Conservation (phyloP, 2,329 filamentous ascomycete species). For the Sarocladium oryzae region DNA sequence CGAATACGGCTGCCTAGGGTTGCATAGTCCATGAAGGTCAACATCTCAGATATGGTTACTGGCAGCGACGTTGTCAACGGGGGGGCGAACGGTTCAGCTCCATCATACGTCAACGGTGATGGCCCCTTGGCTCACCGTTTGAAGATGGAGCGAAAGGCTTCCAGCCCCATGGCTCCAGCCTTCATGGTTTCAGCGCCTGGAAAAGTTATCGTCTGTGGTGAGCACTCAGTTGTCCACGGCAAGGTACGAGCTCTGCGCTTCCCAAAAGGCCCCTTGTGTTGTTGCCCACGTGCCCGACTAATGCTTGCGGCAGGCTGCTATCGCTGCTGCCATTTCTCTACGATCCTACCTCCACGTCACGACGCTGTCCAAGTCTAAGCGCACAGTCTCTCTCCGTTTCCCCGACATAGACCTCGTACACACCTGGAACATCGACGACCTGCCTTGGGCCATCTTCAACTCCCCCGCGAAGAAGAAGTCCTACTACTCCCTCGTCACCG, state of each 20-base stretch:
- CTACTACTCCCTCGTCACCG: conserved; percentile 85
- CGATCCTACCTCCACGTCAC: conserved; percentile 96
- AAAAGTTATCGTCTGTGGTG: conserved; percentile 97
- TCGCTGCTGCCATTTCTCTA: conserved; percentile 90
- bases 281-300: neutral
- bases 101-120: conserved; percentile 27
- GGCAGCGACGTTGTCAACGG: conserved; percentile 14
- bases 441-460: conserved; percentile 82
- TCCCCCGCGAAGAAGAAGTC: conserved; percentile 82
- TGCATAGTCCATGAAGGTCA: conserved; percentile 4
- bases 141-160: conserved; percentile 48
- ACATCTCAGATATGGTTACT: conserved; percentile 3
- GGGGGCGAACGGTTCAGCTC: conserved; percentile 15
- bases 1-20: neutral
- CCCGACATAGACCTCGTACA: conserved; percentile 85
- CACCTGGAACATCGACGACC: conserved; percentile 86
- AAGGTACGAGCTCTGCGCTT: conserved; percentile 59
- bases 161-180: conserved; percentile 67
- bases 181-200: conserved; percentile 98
- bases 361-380: conserved; percentile 83
- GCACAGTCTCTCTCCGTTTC: conserved; percentile 82
- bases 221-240: conserved; percentile 95
- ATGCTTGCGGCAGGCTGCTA: conserved; percentile 57
- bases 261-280: no score
- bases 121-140: conserved; percentile 27